Conservation (phyloP, 805 yeast genomes). For the Metschnikowia cubensis region DNA sequence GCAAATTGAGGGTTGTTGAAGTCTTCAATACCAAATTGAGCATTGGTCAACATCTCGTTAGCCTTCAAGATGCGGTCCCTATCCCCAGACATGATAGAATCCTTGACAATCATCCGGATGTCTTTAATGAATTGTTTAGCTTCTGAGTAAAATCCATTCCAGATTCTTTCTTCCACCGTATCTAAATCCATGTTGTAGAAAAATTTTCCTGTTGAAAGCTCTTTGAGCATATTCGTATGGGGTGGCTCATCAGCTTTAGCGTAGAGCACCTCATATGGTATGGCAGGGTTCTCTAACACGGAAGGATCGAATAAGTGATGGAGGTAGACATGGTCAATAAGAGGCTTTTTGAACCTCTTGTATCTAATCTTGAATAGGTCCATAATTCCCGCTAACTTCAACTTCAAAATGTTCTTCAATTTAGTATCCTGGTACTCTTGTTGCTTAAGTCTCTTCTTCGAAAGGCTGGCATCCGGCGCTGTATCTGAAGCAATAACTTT, state of each 20-base stretch:
- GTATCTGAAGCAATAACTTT: conserved; percentile 24
- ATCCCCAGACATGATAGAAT: conserved; percentile 70
- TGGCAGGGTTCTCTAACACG: conserved; percentile 34
- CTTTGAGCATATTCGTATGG: conserved; percentile 73
- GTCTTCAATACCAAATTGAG: conserved; percentile 93
- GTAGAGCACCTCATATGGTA: conserved; percentile 36
- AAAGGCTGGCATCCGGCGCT: conserved; percentile 29
- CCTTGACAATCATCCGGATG: conserved; percentile 76
- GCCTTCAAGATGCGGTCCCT: conserved; percentile 79
- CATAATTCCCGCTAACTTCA: conserved; percentile 83
- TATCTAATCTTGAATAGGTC: conserved; percentile 84
- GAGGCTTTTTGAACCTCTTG: conserved; percentile 86
- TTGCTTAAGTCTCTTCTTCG: conserved; percentile 45
- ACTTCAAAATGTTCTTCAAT: conserved; percentile 77
- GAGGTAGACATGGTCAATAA: conserved; percentile 71
- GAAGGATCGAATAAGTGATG: conserved; percentile 73
- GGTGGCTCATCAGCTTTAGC: conserved; percentile 43
- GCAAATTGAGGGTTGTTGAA: conserved; percentile 68
- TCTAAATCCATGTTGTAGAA: conserved; percentile 90
- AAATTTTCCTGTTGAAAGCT: conserved; percentile 65
- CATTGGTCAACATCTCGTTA: conserved; percentile 93
- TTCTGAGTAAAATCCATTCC: conserved; percentile 95
- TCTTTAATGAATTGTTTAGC: conserved; percentile 88
- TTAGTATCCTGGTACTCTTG: conserved; percentile 68
- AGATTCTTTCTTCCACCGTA: conserved; percentile 85